A percentile compares a stretch with the other conserved stretches of the same genome.
Evolutionary conservation across 331 rosid genomes (phyloP).

Genomic region (Dryas integrifolia): DNA sequence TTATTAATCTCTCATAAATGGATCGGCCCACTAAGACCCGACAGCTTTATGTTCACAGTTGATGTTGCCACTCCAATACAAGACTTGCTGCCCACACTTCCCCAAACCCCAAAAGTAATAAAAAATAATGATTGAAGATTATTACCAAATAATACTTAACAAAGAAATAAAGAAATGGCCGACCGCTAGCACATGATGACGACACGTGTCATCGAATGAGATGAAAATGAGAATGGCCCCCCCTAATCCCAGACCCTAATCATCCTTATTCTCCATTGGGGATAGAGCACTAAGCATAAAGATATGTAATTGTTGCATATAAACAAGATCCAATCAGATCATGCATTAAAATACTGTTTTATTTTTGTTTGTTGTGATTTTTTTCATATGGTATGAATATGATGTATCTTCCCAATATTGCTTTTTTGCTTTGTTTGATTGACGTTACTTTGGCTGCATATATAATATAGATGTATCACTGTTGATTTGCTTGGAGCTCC

Average conservation of each 20-base stretch:
- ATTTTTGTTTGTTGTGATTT: neutral
- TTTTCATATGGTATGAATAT: neutral
- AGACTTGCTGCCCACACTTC: neutral
- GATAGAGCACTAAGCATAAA: neutral
- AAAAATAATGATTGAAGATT: neutral
- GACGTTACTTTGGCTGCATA: neutral
- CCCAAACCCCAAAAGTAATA: neutral
- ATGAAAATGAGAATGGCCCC: neutral
- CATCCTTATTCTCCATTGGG: neutral
- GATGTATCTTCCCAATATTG: neutral
- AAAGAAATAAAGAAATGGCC: slow-evolving; percentile 2
- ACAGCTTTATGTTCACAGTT: slow-evolving; percentile 6
- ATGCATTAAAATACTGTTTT: neutral
- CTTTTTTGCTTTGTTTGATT: neutral
- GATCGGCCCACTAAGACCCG: slow-evolving; percentile 8
- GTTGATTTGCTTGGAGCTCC: neutral
- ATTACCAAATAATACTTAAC: neutral
- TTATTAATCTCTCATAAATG: neutral
- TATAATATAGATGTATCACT: neutral
- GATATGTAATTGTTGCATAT: neutral
- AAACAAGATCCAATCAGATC: neutral
- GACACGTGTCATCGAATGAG: neutral
- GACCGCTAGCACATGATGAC: neutral
- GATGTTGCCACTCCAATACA: neutral
- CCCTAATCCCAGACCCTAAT: neutral